Evolutionary conservation across 2,329 filamentous ascomycete genomes (phyloP).

Genomic region (Eurotiales sp.): DNA sequence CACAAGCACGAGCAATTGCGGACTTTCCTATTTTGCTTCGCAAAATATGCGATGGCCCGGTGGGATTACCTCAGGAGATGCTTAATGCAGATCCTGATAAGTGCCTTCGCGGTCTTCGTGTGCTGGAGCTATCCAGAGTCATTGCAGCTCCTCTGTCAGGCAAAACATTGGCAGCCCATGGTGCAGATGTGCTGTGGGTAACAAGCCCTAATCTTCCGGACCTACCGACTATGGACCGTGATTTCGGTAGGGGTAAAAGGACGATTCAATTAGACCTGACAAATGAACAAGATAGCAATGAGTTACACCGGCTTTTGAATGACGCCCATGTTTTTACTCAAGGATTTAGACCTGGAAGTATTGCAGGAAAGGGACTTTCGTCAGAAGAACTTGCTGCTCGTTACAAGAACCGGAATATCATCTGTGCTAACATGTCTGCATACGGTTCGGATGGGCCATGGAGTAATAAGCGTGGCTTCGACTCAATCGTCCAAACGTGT

Average conservation of each 20-base stretch:
- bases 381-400: constrained; percentile 37
- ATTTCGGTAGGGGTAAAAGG: constrained; percentile 36
- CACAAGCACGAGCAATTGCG: too few relatives aligned
- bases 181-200: constrained; percentile 41
- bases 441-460: constrained; percentile 52
- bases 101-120: constrained; percentile 40
- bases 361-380: constrained; percentile 43
- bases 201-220: constrained; percentile 33
- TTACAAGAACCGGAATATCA: constrained; percentile 41
- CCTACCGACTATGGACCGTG: constrained; percentile 33
- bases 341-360: constrained; percentile 47
- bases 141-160: constrained; percentile 38
- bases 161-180: constrained; percentile 36
- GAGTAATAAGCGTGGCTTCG: constrained; percentile 49
- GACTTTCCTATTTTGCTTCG: constrained; percentile 46
- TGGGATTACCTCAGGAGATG: constrained; percentile 23
- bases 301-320: constrained; percentile 29
- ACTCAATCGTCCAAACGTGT: constrained; percentile 55
- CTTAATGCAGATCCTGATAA: too few relatives aligned
- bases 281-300: constrained; percentile 18
- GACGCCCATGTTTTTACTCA: constrained; percentile 44
- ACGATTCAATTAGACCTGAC: constrained; percentile 35
- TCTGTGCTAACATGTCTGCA: constrained; percentile 52
- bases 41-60: constrained; percentile 26
- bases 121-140: constrained; percentile 36